Percentiles rank a stretch among this genome's conserved stretches.
Evolutionary conservation across 768 basidiomycete species (phyloP).

Genomic region (Pisolithus tinctorius): DNA sequence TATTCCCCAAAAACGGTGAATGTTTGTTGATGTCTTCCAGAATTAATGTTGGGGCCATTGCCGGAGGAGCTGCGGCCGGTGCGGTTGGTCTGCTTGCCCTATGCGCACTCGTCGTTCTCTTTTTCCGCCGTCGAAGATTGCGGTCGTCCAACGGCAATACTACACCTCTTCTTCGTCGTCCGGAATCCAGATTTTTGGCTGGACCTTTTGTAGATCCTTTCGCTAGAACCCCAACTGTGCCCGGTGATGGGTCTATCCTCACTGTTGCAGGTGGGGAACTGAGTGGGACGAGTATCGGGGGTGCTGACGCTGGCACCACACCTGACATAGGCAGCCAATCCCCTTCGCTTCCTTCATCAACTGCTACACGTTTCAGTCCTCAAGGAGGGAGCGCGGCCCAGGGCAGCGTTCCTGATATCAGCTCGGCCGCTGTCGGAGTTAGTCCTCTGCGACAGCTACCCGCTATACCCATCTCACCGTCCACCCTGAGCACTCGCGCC

Average conservation of each 20-base stretch:
- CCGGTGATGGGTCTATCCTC: not conserved
- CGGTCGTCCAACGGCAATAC: conserved; percentile 4
- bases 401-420: not conserved
- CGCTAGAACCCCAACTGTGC: not conserved
- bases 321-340: not conserved
- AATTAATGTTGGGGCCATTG: conserved; percentile 9
- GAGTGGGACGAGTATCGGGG: not conserved
- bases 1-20: not conserved
- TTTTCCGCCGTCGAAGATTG: conserved; percentile 2
- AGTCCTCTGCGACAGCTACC: not conserved
- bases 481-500: not conserved
- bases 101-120: conserved; percentile 7
- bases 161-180: conserved; percentile 4
- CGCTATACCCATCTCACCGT: not conserved
- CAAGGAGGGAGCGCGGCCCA: not conserved
- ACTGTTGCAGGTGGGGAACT: not conserved
- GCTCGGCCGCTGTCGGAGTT: not conserved
- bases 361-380: not conserved
- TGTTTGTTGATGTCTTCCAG: conserved; percentile 3
- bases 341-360: not conserved
- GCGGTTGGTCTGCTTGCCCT: conserved; percentile 11
- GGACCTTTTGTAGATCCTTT: not conserved
- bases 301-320: not conserved
- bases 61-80: conserved; percentile 15
- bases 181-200: conserved; percentile 4